A percentile compares a stretch with the other conserved stretches of the same genome.
Evolutionary conservation across 768 basidiomycete species (phyloP).

Genomic region (Dacryopinax spathularia): DNA sequence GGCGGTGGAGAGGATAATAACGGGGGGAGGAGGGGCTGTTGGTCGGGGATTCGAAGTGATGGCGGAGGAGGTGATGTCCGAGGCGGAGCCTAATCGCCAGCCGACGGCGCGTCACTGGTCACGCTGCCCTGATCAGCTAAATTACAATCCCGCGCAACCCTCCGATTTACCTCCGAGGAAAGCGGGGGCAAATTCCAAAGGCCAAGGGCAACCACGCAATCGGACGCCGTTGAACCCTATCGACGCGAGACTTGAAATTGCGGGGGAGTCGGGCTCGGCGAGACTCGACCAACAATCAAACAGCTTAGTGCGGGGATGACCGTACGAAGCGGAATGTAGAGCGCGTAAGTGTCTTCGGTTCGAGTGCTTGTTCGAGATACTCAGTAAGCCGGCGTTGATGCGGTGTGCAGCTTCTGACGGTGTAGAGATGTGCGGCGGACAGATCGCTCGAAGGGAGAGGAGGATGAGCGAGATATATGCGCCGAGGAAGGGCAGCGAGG

Average conservation of each 20-base stretch:
- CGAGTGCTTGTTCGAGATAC: too few relatives aligned
- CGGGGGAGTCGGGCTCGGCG: not conserved
- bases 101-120: not conserved
- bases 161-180: not conserved
- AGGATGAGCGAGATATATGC: not conserved
- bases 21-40: not conserved
- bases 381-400: not conserved
- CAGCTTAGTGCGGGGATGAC: too few relatives aligned
- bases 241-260: not conserved
- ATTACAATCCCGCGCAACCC: not conserved
- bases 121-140: slow-evolving; percentile 3
- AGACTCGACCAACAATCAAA: too few relatives aligned
- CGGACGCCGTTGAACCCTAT: slow-evolving; percentile 2
- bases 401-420: not conserved
- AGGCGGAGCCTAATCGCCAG: slow-evolving; percentile 2
- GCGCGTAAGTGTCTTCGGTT: too few relatives aligned
- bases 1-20: not conserved
- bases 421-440: not conserved
- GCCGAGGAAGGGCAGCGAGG: not conserved
- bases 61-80: not conserved
- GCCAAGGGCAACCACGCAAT: slow-evolving; percentile 3
- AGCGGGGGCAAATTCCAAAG: not conserved
- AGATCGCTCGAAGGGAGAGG: not conserved
- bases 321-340: too few relatives aligned
- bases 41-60: not conserved